Conservation (phyloP, 257 asterid species). For the Nicotiana otophora region DNA sequence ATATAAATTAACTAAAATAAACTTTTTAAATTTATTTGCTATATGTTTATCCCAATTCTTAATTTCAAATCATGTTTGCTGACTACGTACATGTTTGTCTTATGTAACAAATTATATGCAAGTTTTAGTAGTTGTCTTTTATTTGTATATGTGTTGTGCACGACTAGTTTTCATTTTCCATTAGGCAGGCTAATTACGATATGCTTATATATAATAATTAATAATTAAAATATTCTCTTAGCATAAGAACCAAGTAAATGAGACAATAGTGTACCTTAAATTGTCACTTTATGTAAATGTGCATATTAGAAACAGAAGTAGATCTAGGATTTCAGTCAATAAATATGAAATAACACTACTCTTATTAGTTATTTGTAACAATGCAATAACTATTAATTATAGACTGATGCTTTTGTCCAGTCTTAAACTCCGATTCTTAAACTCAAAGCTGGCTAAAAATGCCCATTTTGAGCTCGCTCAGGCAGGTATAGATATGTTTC, state of each 20-base stretch:
- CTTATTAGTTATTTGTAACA: not conserved
- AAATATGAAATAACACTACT: not conserved
- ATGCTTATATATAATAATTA: not conserved
- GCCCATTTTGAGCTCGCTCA: too few species aligned
- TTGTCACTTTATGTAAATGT: too few species aligned
- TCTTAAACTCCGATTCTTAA: too few species aligned
- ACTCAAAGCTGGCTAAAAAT: too few species aligned
- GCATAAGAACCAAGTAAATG: not conserved
- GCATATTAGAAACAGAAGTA: too few species aligned
- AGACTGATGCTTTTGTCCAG: too few species aligned
- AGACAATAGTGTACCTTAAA: not conserved
- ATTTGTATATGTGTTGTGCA: not conserved
- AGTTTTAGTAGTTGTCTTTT: not conserved
- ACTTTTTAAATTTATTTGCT: not conserved
- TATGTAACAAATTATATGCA: not conserved
- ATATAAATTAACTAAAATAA: not conserved
- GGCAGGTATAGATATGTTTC: too few species aligned
- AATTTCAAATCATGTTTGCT: slow-evolving; percentile 14
- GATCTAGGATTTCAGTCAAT: too few species aligned
- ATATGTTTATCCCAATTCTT: not conserved
- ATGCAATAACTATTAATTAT: not conserved
- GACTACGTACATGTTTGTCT: slow-evolving; percentile 3
- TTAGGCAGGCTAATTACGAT: not conserved
- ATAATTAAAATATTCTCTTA: too few species aligned
- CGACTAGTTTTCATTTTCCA: not conserved